A percentile compares a stretch with the other conserved stretches of the same genome.
These are phyloP conservation scores for Vaccinium darrowii DNA, from an alignment of 148 eudicot species.

Conservation along the genomic window DNA sequence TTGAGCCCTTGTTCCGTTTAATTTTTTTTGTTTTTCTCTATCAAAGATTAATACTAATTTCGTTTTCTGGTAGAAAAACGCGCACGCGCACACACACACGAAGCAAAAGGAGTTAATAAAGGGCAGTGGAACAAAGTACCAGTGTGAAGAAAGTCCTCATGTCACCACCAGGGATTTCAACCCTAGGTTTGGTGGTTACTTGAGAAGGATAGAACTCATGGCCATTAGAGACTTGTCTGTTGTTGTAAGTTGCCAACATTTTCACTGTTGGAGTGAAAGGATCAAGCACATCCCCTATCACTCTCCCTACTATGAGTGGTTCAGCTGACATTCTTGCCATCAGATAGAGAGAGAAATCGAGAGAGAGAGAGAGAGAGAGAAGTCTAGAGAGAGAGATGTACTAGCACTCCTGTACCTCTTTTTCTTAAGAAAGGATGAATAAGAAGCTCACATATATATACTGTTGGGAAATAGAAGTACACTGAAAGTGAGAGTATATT, in stretches of 20 bases:
- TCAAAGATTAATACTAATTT: no score
- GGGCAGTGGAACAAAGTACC: constrained; percentile 26
- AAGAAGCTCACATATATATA: background rate
- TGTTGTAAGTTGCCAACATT: constrained; percentile 49
- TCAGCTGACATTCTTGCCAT: constrained; percentile 46
- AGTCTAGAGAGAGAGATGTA: background rate
- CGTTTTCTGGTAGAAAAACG: no score
- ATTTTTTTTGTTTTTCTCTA: no score
- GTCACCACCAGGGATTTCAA: constrained; percentile 56
- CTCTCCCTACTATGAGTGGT: constrained; percentile 68
- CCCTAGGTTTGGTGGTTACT: constrained; percentile 52
- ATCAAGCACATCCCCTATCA: constrained; percentile 85
- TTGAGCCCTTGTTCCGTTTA: no score
- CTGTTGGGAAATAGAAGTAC: background rate
- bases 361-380: constrained; percentile 14
- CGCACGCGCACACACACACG: no score
- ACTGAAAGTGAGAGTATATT: background rate
- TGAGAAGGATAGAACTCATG: constrained; percentile 70
- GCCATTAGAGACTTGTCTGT: constrained; percentile 67
- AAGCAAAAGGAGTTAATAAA: background rate
- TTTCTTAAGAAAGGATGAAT: background rate
- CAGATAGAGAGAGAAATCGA: constrained; percentile 9
- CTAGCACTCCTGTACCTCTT: background rate
- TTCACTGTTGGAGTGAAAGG: constrained; percentile 47
- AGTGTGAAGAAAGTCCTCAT: constrained; percentile 78